A percentile compares a stretch with the other conserved stretches of the same genome.
Evolutionary conservation across 176 grass and related monocot genomes (phyloP).

Genomic region (Aegilops sharonensis): DNA sequence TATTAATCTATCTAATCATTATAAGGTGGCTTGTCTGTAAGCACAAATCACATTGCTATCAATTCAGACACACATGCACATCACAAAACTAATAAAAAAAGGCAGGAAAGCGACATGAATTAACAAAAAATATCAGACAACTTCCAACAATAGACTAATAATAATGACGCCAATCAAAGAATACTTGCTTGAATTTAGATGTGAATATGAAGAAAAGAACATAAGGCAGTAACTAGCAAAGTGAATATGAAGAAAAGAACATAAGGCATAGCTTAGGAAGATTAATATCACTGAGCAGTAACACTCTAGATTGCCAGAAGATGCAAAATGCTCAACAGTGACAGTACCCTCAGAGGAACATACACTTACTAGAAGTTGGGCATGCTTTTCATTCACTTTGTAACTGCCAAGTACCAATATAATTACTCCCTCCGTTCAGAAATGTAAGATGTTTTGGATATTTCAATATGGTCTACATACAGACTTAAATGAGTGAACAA

Average conservation of each 20-base stretch:
- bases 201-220: background rate
- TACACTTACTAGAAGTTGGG: background rate
- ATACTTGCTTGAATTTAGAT: background rate
- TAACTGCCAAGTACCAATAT: background rate
- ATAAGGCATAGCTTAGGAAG: background rate
- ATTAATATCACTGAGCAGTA: background rate
- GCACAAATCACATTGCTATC: background rate
- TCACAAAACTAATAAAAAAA: background rate
- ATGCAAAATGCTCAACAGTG: slow-evolving; percentile 11
- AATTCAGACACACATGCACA: background rate
- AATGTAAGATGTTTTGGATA: no score
- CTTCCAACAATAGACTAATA: background rate
- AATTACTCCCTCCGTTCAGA: background rate
- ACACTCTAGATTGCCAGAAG: background rate
- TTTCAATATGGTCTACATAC: no score
- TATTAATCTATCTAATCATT: background rate
- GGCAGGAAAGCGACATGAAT: background rate
- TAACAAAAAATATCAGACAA: background rate
- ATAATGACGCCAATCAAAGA: background rate
- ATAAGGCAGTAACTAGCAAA: background rate
- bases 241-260: background rate
- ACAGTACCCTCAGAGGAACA: background rate
- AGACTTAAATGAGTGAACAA: no score
- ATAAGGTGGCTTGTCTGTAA: background rate
- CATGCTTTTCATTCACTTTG: background rate